Percentiles rank a stretch among this genome's conserved stretches.
Evolutionary conservation across 768 basidiomycete genomes (phyloP).

Genomic region (Plicaturopsis crispa): DNA sequence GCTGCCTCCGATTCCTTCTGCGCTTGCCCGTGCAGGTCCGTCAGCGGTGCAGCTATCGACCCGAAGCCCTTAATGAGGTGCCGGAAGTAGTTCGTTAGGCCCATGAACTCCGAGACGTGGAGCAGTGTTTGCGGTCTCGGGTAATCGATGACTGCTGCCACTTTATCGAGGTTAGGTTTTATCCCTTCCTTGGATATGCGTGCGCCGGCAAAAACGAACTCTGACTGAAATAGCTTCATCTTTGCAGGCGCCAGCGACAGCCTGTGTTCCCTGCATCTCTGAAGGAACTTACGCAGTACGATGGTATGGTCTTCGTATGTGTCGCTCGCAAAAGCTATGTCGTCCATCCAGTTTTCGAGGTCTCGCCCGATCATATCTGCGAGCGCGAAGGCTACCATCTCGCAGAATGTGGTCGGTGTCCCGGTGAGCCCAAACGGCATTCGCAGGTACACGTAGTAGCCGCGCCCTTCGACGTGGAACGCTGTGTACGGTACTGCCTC

Average conservation of each 20-base stretch:
- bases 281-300: constrained; percentile 19
- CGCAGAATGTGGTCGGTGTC: constrained; percentile 25
- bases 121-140: constrained; percentile 16
- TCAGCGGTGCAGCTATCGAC: constrained; percentile 19
- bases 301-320: constrained; percentile 19
- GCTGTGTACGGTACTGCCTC: constrained; percentile 14
- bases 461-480: constrained; percentile 30
- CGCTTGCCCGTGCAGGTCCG: constrained; percentile 16
- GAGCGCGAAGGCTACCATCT: constrained; percentile 17
- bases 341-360: constrained; percentile 17
- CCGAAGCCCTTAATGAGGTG: constrained; percentile 28
- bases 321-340: constrained; percentile 25
- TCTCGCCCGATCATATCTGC: constrained; percentile 16
- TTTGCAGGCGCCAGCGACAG: constrained; percentile 25
- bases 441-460: constrained; percentile 23
- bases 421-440: constrained; percentile 37
- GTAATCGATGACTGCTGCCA: constrained; percentile 29
- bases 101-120: constrained; percentile 25
- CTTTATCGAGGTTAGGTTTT: constrained; percentile 23
- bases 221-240: constrained; percentile 25
- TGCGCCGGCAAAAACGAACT: constrained; percentile 28
- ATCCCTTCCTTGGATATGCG: constrained; percentile 7
- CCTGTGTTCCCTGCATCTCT: constrained; percentile 14
- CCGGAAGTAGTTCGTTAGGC: constrained; percentile 27
- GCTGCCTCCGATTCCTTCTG: constrained; percentile 15